A percentile compares a stretch with the other conserved stretches of the same genome.
Evolutionary conservation across 768 basidiomycete genomes (phyloP).

Genomic region (Lactarius sp.): DNA sequence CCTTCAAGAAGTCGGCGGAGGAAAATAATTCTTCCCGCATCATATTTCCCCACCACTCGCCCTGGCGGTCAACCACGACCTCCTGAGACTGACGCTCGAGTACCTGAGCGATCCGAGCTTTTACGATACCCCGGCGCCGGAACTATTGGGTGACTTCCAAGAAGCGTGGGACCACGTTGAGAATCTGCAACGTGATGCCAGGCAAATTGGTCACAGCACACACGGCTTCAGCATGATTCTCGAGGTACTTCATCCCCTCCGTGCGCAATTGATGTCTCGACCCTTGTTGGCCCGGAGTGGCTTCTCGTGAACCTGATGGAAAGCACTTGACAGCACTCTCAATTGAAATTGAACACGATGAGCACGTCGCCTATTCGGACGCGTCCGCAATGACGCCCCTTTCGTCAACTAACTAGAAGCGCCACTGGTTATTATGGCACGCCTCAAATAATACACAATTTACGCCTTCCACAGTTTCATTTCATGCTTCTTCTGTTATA

Average conservation of each 20-base stretch:
- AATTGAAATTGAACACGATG: background rate
- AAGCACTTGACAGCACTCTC: background rate
- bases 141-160: background rate
- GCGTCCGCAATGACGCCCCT: background rate
- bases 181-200: background rate
- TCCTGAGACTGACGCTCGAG: background rate
- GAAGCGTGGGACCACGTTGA: background rate
- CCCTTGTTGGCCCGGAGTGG: background rate
- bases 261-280: background rate
- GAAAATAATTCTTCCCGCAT: background rate
- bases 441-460: background rate
- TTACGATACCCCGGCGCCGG: background rate
- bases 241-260: background rate
- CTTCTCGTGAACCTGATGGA: background rate
- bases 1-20: background rate
- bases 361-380: background rate
- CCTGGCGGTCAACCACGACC: background rate
- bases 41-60: background rate
- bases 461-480: background rate
- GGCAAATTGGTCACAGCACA: background rate
- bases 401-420: background rate
- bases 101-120: slow-evolving; percentile 7
- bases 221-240: background rate
- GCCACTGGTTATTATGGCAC: background rate
- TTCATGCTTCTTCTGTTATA: background rate